These are phyloP conservation scores for Anastatica hierochuntica DNA, from an alignment of 345 rosid species.

Conservation along the genomic window DNA sequence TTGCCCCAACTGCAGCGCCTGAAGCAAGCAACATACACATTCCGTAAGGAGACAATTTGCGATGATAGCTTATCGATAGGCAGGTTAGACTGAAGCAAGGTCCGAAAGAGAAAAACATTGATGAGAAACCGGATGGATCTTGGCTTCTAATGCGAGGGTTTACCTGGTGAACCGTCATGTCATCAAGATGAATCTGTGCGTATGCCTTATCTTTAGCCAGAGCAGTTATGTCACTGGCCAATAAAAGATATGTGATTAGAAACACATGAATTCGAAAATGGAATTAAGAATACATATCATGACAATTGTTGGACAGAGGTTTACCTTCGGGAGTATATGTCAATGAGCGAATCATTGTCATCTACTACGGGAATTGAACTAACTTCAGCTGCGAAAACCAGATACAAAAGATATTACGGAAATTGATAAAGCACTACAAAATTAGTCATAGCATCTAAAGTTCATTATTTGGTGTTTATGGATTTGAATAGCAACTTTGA, in stretches of 20 bases:
- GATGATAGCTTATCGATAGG: neutral
- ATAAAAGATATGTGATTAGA: slow-evolving; percentile 16
- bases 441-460: too few species aligned
- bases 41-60: neutral
- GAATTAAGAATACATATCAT: neutral
- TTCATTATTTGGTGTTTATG: too few species aligned
- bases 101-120: neutral
- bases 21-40: neutral
- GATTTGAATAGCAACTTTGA: too few species aligned
- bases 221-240: slow-evolving; percentile 71
- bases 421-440: neutral
- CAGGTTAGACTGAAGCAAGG: neutral
- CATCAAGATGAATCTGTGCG: slow-evolving; percentile 81
- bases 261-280: neutral
- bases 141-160: slow-evolving; percentile 2
- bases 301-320: too few species aligned
- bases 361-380: slow-evolving; percentile 90
- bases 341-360: slow-evolving; percentile 73
- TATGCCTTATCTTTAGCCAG: slow-evolving; percentile 87
- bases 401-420: slow-evolving; percentile 6
- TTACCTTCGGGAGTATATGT: slow-evolving; percentile 77
- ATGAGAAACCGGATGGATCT: neutral
- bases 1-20: slow-evolving; percentile 80
- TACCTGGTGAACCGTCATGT: slow-evolving; percentile 92
- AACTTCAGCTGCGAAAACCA: slow-evolving; percentile 56